Conservation (phyloP, 768 basidiomycete genomes). For the Dentipellis fragilis region DNA sequence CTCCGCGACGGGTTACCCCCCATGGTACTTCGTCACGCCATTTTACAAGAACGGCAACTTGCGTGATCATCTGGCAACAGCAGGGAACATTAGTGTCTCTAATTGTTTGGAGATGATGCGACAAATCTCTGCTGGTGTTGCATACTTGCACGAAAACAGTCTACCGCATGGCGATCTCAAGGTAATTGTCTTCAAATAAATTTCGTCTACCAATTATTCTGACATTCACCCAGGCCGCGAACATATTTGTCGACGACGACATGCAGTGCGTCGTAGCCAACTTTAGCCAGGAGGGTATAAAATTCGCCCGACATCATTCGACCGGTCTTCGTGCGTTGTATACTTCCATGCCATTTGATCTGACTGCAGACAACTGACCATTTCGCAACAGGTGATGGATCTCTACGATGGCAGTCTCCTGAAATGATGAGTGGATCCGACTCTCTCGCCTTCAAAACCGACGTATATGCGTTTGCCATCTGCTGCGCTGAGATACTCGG, state of each 20-base stretch:
- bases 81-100: constrained; percentile 21
- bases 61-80: constrained; percentile 40
- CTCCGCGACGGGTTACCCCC: constrained; percentile 55
- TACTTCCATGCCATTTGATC: too few relatives aligned
- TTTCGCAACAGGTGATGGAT: constrained; percentile 45
- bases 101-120: constrained; percentile 54
- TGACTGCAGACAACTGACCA: too few relatives aligned
- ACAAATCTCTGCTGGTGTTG: constrained; percentile 75
- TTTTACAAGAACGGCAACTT: constrained; percentile 61
- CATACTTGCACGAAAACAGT: constrained; percentile 58
- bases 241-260: constrained; percentile 64
- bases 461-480: constrained; percentile 64
- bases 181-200: constrained; percentile 23
- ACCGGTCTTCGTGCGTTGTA: too few relatives aligned
- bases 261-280: constrained; percentile 66
- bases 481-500: constrained; percentile 53
- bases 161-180: constrained; percentile 79
- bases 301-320: constrained; percentile 22
- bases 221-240: constrained; percentile 40
- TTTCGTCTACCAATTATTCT: neutral
- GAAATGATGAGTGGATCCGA: constrained; percentile 45
- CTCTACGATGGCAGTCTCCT: constrained; percentile 60
- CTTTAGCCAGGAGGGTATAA: constrained; percentile 77
- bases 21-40: constrained; percentile 48
- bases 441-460: constrained; percentile 40